Conservation (phyloP, 805 yeast species). For the Dipodascus albidus region DNA sequence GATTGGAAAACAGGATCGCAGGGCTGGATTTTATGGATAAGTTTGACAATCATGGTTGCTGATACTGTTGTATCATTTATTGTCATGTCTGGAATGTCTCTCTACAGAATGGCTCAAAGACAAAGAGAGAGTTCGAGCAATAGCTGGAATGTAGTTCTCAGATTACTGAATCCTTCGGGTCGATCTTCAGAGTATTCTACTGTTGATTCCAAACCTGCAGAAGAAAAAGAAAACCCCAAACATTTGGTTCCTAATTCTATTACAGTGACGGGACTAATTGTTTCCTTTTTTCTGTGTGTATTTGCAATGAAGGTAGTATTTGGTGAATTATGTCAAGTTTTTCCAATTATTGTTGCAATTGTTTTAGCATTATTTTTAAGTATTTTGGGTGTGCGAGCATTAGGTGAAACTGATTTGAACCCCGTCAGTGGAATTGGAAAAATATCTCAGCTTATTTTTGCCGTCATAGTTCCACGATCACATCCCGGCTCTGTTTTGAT, state of each 20-base stretch:
- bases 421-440: constrained; percentile 97
- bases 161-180: background rate
- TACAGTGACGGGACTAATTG: constrained; percentile 47
- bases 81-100: constrained; percentile 43
- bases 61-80: constrained; percentile 77
- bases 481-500: constrained; percentile 76
- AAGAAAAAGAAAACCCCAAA: constrained; percentile 20
- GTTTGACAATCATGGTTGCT: constrained; percentile 85
- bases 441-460: constrained; percentile 80
- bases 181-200: background rate
- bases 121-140: background rate
- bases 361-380: constrained; percentile 69
- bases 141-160: background rate
- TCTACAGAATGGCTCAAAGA: background rate
- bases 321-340: constrained; percentile 58
- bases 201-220: constrained; percentile 1
- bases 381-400: constrained; percentile 79
- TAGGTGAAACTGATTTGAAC: constrained; percentile 93
- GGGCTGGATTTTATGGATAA: constrained; percentile 96
- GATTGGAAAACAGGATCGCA: constrained; percentile 93
- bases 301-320: constrained; percentile 55
- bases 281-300: constrained; percentile 60
- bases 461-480: constrained; percentile 58
- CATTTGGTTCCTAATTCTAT: constrained; percentile 39
- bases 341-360: constrained; percentile 58